These are phyloP conservation scores for Endoconidiophora polonica DNA, from an alignment of 2,329 filamentous ascomycete species.

Conservation along the genomic window DNA sequence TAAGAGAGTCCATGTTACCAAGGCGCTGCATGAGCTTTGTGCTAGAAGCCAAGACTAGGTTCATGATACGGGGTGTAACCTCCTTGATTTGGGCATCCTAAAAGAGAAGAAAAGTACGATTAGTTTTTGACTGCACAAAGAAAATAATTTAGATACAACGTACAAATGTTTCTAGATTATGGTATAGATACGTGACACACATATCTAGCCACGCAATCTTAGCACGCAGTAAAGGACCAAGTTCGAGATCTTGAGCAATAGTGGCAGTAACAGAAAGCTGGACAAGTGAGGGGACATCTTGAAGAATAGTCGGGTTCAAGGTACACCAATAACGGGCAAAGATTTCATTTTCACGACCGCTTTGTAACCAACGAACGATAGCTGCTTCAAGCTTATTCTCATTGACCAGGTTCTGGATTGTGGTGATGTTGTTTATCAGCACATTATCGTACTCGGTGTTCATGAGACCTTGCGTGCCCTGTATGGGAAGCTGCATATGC, in stretches of 20 bases:
- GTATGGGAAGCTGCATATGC: constrained; percentile 9
- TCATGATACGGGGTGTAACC: constrained; percentile 40
- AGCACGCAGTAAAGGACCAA: constrained; percentile 33
- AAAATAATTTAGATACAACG: constrained; percentile 18
- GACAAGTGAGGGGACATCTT: constrained; percentile 41
- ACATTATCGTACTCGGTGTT: constrained; percentile 27
- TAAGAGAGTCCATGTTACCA: constrained; percentile 26
- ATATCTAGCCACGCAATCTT: constrained; percentile 45
- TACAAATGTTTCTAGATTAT: constrained; percentile 33
- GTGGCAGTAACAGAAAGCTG: constrained; percentile 49
- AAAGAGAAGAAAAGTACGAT: not conserved
- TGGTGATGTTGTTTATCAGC: constrained; percentile 35
- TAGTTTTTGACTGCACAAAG: not conserved
- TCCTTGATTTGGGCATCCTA: constrained; percentile 38
- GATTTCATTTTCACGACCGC: constrained; percentile 43
- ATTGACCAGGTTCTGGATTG: constrained; percentile 46
- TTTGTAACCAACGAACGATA: constrained; percentile 51
- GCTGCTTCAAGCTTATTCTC: constrained; percentile 45
- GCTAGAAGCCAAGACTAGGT: constrained; percentile 33
- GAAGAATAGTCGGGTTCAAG: constrained; percentile 27
- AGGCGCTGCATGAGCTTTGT: constrained; percentile 37
- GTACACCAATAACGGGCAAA: constrained; percentile 29
- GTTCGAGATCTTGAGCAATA: constrained; percentile 40
- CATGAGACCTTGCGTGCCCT: not conserved
- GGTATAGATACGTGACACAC: constrained; percentile 37